A percentile compares a stretch with the other conserved stretches of the same genome.
Conservation (phyloP, 495 filamentous ascomycete species). For the Aspergillus sparsus region DNA sequence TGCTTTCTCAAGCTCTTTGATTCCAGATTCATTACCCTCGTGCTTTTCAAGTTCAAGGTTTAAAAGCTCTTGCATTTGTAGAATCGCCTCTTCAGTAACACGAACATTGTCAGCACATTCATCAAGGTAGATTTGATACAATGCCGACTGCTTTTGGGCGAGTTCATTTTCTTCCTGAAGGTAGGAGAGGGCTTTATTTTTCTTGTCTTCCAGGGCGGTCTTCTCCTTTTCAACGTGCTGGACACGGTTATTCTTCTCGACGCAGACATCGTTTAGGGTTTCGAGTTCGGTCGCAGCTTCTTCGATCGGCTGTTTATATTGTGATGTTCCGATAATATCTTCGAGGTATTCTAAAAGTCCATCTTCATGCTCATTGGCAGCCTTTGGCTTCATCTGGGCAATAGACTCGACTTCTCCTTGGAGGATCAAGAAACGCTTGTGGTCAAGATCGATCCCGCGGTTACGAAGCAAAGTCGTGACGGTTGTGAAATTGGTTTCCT, state of each 20-base stretch:
- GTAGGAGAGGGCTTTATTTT: conserved; percentile 86
- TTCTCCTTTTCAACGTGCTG: conserved; percentile 99
- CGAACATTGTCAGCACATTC: conserved; percentile 85
- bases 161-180: conserved; percentile 93
- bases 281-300: conserved; percentile 88
- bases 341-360: conserved; percentile 95
- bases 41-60: conserved; percentile 90
- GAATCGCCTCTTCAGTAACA: conserved; percentile 86
- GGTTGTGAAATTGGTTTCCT: conserved; percentile 82
- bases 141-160: conserved; percentile 77
- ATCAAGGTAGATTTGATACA: conserved; percentile 88
- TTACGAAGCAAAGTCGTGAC: conserved; percentile 89
- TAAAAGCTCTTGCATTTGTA: conserved; percentile 83
- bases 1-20: conserved; percentile 83
- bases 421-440: conserved; percentile 96
- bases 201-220: conserved; percentile 88
- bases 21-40: conserved; percentile 84
- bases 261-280: conserved; percentile 87
- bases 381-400: conserved; percentile 98
- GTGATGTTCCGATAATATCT: conserved; percentile 97
- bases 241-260: conserved; percentile 90
- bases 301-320: conserved; percentile 95
- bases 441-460: conserved; percentile 89
- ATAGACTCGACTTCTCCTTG: conserved; percentile 99
- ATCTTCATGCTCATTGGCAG: conserved; percentile 90